Percentiles rank a stretch among this genome's conserved stretches.
These are phyloP conservation scores for Nakazawaea holstii DNA, from an alignment of 805 yeast genomes.

Conservation along the genomic window DNA sequence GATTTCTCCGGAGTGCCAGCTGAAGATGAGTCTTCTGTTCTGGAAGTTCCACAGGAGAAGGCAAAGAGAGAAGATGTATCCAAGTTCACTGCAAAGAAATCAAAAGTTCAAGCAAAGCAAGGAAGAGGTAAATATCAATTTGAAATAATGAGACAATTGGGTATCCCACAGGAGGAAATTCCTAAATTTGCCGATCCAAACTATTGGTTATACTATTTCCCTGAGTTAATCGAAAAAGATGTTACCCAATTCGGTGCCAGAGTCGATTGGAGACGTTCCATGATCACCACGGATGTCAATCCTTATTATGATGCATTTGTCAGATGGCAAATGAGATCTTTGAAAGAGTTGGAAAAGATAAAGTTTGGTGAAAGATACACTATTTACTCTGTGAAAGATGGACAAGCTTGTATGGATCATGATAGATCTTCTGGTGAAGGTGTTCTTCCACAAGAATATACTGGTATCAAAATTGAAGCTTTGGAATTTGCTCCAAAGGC, in stretches of 20 bases:
- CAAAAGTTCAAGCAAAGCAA: slow-evolving; percentile 89
- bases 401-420: slow-evolving; percentile 99
- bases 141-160: slow-evolving; percentile 94
- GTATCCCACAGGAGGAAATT: slow-evolving; percentile 79
- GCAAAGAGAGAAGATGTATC: slow-evolving; percentile 70
- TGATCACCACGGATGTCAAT: slow-evolving; percentile 91
- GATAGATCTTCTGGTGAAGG: slow-evolving; percentile 98
- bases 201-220: slow-evolving; percentile 89
- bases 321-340: slow-evolving; percentile 92
- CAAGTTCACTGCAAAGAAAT: slow-evolving; percentile 87
- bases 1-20: slow-evolving; percentile 68
- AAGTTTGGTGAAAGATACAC: slow-evolving; percentile 98
- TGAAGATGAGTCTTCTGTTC: slow-evolving; percentile 43
- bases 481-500: slow-evolving; percentile 55
- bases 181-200: slow-evolving; percentile 86
- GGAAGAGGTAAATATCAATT: slow-evolving; percentile 94
- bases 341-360: slow-evolving; percentile 82
- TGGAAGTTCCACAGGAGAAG: slow-evolving; percentile 22
- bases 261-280: slow-evolving; percentile 97
- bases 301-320: slow-evolving; percentile 93
- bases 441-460: slow-evolving; percentile 93
- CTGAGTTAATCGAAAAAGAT: slow-evolving; percentile 79
- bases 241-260: slow-evolving; percentile 83
- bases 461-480: slow-evolving; percentile 82
- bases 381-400: slow-evolving; percentile 94